Evolutionary conservation across 2,329 filamentous ascomycete genomes (phyloP).

Genomic region (Nemania sp.): DNA sequence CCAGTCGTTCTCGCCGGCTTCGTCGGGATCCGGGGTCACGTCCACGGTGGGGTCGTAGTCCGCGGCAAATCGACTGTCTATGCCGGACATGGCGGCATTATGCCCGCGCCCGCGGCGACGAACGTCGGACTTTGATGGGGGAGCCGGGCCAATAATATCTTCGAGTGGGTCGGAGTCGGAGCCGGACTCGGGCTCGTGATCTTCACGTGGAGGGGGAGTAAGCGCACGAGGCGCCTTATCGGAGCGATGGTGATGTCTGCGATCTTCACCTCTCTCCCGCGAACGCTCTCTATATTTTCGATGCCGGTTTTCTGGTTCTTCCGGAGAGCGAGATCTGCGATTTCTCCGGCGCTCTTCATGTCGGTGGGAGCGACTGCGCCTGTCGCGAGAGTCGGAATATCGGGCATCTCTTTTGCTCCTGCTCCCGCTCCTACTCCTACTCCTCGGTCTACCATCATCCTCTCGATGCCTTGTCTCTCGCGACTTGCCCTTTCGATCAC

Average conservation of each 20-base stretch:
- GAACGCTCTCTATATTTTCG: constrained; percentile 16
- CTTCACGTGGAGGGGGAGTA: constrained; percentile 10
- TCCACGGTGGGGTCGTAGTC: constrained; percentile 63
- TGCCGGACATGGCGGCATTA: constrained; percentile 62
- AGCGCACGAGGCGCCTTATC: neutral
- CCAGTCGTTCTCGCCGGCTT: constrained; percentile 68
- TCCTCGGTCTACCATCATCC: constrained; percentile 29
- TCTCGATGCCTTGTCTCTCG: constrained; percentile 19
- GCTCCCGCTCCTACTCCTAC: constrained; percentile 30
- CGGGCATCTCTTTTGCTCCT: constrained; percentile 34
- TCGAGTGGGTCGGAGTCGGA: constrained; percentile 74
- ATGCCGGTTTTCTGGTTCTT: constrained; percentile 11
- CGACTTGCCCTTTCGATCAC: constrained; percentile 22
- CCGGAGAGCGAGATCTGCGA: constrained; percentile 14
- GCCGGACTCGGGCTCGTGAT: constrained; percentile 60
- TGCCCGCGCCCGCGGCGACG: constrained; percentile 72
- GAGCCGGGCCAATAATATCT: constrained; percentile 75
- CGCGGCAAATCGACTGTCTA: constrained; percentile 78
- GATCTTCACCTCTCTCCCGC: constrained; percentile 10
- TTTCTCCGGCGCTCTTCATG: constrained; percentile 17
- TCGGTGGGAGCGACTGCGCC: constrained; percentile 14
- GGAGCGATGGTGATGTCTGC: constrained; percentile 1
- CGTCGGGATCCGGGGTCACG: constrained; percentile 48
- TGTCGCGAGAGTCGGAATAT: constrained; percentile 17
- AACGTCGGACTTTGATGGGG: constrained; percentile 50